Conservation (phyloP, 352 stramenopile genomes). For the Peronosclerospora sorghi region DNA sequence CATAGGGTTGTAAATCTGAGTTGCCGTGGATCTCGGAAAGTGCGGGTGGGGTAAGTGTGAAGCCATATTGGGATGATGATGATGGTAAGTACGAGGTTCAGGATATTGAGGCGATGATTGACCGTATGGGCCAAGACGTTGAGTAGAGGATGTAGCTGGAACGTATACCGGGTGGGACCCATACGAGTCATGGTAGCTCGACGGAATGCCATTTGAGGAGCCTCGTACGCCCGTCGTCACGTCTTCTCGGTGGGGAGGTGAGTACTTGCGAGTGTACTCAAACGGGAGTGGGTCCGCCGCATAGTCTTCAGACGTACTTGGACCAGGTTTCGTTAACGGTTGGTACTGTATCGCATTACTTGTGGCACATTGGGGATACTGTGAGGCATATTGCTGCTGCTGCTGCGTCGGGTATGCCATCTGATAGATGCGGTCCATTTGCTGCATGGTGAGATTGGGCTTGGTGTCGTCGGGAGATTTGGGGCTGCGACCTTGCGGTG, state of each 20-base stretch:
- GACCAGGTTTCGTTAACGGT: constrained; percentile 12
- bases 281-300: constrained; percentile 66
- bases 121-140: constrained; percentile 14
- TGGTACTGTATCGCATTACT: constrained; percentile 12
- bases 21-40: constrained; percentile 20
- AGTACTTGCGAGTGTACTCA: constrained; percentile 57
- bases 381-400: constrained; percentile 10
- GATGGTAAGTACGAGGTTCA: constrained; percentile 1
- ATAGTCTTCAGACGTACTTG: constrained; percentile 49
- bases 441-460: constrained; percentile 2
- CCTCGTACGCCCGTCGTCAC: background rate
- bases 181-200: constrained; percentile 32
- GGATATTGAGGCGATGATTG: constrained; percentile 10
- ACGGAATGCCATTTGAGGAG: constrained; percentile 1
- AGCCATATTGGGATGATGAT: constrained; percentile 21
- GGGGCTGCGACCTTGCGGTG: constrained; percentile 22
- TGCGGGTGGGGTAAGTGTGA: constrained; percentile 9
- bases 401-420: constrained; percentile 12
- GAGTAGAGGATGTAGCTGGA: constrained; percentile 3
- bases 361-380: constrained; percentile 9
- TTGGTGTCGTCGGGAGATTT: constrained; percentile 9
- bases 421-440: constrained; percentile 24
- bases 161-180: constrained; percentile 18
- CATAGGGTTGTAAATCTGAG: constrained; percentile 23
- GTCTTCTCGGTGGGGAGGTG: constrained; percentile 12